phyloP scores from a whole-genome alignment of 2,329 filamentous ascomycete species.

The Ascochyta fabae region DNA sequence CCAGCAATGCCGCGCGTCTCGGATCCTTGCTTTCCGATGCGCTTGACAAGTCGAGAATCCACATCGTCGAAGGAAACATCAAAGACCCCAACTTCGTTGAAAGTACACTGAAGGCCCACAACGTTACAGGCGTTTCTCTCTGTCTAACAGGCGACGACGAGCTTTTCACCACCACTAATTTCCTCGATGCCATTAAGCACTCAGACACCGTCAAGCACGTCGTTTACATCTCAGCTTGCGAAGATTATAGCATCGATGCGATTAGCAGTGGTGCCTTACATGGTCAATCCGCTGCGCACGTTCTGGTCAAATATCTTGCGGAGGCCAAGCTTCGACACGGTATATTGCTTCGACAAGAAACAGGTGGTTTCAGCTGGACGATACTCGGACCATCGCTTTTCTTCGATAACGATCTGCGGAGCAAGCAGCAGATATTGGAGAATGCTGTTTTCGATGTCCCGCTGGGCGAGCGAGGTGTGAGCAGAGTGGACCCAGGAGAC shows the following conservation, averaged over 20 bases:
- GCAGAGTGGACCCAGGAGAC: not conserved
- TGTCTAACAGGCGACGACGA: not conserved
- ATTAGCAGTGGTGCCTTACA: not conserved
- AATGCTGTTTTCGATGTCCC: not conserved
- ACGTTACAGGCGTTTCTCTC: not conserved
- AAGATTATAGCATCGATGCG: not conserved
- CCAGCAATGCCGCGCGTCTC: too few species aligned
- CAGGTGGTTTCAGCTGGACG: not conserved
- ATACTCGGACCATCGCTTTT: not conserved
- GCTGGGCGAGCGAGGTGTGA: not conserved
- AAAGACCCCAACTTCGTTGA: too few species aligned
- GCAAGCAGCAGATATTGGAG: not conserved
- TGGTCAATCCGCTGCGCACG: not conserved
- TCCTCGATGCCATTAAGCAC: not conserved
- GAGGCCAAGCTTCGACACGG: not conserved
- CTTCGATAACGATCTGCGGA: not conserved
- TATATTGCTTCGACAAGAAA: not conserved
- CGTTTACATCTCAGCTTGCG: constrained; percentile 1
- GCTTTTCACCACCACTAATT: not conserved
- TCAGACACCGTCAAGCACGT: not conserved
- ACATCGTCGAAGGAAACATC: too few species aligned
- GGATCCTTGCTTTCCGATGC: too few species aligned
- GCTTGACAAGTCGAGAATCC: too few species aligned
- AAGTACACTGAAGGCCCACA: too few species aligned
- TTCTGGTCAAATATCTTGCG: not conserved